phyloP scores from a whole-genome alignment of 2,329 filamentous ascomycete species.

The Exophiala phaeomuriformis region DNA sequence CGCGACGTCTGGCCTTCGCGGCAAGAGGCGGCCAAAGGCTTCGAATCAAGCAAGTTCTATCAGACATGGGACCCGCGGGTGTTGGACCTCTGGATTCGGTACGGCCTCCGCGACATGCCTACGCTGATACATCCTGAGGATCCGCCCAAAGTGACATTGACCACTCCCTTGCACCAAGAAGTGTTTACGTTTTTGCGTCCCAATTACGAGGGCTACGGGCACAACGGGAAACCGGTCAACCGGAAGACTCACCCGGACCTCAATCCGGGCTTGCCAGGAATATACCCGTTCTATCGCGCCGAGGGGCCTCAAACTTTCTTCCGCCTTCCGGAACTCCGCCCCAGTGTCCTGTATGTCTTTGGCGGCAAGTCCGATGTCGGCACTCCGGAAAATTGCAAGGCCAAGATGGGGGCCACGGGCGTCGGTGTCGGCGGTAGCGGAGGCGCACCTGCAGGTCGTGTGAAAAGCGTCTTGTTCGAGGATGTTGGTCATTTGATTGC shows the following conservation, averaged over 20 bases:
- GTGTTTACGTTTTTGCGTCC: conserved; percentile 50
- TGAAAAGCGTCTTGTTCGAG: conserved; percentile 25
- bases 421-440: conserved; percentile 37
- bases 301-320: conserved; percentile 36
- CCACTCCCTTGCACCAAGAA: conserved; percentile 82
- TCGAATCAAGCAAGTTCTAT: conserved; percentile 68
- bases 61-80: conserved; percentile 73
- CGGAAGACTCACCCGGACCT: conserved; percentile 43
- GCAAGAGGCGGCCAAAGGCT: conserved; percentile 57
- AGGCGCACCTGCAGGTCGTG: conserved; percentile 48
- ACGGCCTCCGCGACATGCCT: conserved; percentile 69
- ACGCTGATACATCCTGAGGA: conserved; percentile 46
- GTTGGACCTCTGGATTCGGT: conserved; percentile 62
- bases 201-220: conserved; percentile 54
- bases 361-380: conserved; percentile 39
- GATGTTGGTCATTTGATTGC: conserved; percentile 28
- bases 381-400: conserved; percentile 33
- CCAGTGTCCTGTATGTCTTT: conserved; percentile 42
- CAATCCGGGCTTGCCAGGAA: conserved; percentile 29
- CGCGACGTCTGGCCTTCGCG: conserved; percentile 78
- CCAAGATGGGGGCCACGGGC: conserved; percentile 38
- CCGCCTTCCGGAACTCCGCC: conserved; percentile 39
- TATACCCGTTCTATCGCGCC: conserved; percentile 40
- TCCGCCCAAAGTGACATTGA: conserved; percentile 57
- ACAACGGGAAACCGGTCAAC: conserved; percentile 40